phyloP scores from a whole-genome alignment of 2,329 filamentous ascomycete species.

The Cryphonectria parasitica region DNA sequence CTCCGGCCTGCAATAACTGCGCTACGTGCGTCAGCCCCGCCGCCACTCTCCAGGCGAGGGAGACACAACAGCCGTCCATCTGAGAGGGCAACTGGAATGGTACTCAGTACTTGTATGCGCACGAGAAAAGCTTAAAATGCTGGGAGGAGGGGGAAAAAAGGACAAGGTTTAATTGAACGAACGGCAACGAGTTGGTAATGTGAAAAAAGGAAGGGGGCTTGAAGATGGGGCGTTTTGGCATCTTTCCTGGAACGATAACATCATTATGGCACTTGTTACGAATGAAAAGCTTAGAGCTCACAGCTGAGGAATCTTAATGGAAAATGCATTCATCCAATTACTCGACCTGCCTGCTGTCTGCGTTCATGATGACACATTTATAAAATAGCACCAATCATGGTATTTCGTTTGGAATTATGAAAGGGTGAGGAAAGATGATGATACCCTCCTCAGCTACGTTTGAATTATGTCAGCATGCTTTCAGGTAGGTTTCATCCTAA shows the following conservation, averaged over 20 bases:
- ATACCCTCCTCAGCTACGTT: too few relatives aligned
- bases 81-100: too few relatives aligned
- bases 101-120: too few relatives aligned
- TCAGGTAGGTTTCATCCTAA: too few relatives aligned
- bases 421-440: too few relatives aligned
- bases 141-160: background rate
- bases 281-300: background rate
- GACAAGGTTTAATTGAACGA: background rate
- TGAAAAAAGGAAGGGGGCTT: background rate
- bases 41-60: background rate
- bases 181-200: background rate
- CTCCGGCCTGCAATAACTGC: conserved; percentile 17
- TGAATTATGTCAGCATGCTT: too few relatives aligned
- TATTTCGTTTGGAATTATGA: too few relatives aligned
- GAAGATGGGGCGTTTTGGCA: background rate
- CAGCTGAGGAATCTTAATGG: background rate
- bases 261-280: background rate
- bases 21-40: background rate
- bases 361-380: too few relatives aligned
- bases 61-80: background rate
- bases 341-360: too few relatives aligned
- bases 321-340: background rate
- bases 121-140: background rate
- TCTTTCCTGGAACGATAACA: background rate
- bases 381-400: too few relatives aligned